These are phyloP conservation scores for Acrocalymma vagum DNA, from an alignment of 2,329 filamentous ascomycete species.

Conservation along the genomic window DNA sequence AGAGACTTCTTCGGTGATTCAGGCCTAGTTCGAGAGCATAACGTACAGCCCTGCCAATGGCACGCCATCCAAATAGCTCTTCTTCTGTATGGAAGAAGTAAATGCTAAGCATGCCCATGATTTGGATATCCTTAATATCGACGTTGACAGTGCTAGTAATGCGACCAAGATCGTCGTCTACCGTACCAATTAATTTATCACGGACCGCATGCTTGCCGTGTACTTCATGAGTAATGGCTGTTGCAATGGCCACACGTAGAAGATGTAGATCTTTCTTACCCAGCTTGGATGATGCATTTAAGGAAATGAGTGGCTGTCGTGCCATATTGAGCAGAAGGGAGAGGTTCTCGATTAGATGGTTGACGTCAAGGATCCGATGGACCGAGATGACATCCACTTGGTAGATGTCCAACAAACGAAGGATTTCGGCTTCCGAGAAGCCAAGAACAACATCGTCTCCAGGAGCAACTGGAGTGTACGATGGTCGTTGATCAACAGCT, in stretches of 20 bases:
- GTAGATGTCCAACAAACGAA: conserved; percentile 21
- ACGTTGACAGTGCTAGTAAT: conserved; percentile 19
- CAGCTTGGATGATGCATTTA: neutral
- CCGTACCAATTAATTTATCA: conserved; percentile 16
- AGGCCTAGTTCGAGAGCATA: conserved; percentile 29
- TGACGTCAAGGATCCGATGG: conserved; percentile 26
- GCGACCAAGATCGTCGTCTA: conserved; percentile 22
- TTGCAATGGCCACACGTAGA: conserved; percentile 24
- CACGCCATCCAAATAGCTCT: conserved; percentile 27
- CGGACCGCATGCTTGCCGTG: conserved; percentile 23
- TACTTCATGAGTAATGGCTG: conserved; percentile 22
- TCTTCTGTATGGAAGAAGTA: conserved; percentile 29
- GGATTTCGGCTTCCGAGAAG: conserved; percentile 17
- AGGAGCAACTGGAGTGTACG: no score
- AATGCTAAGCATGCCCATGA: conserved; percentile 31
- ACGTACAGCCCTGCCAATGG: conserved; percentile 26
- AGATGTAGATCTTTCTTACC: conserved; percentile 23
- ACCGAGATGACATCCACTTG: conserved; percentile 24
- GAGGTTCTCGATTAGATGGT: conserved; percentile 13
- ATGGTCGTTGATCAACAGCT: neutral
- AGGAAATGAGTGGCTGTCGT: conserved; percentile 6
- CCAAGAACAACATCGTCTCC: conserved; percentile 11
- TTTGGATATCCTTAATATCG: conserved; percentile 27
- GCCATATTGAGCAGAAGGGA: conserved; percentile 13
- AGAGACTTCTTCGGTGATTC: conserved; percentile 25